A percentile compares a stretch with the other conserved stretches of the same genome.
These are phyloP conservation scores for Geranomyces michiganensis DNA, from an alignment of 192 early-diverging fungal species.

Conservation along the genomic window DNA sequence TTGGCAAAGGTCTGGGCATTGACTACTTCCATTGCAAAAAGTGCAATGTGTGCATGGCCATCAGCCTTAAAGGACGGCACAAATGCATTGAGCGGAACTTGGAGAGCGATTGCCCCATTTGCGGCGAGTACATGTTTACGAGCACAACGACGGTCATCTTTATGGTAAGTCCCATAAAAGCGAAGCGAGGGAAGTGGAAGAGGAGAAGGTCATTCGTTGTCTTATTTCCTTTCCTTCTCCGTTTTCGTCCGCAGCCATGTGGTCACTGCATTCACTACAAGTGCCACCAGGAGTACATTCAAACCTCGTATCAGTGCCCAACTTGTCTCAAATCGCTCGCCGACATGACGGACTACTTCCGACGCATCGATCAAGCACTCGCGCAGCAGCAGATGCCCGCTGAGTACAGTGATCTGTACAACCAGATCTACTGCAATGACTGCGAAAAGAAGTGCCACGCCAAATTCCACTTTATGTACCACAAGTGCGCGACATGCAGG, in stretches of 20 bases:
- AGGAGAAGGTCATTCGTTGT: background rate
- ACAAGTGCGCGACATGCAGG: conserved; percentile 83
- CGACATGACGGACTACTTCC: conserved; percentile 80
- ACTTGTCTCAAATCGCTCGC: conserved; percentile 90
- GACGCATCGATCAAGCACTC: conserved; percentile 79
- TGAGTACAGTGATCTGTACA: conserved; percentile 77
- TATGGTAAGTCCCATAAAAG: conserved; percentile 61
- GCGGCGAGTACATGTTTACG: conserved; percentile 93
- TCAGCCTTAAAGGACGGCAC: conserved; percentile 72
- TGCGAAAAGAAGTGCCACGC: conserved; percentile 83
- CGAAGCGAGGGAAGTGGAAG: background rate
- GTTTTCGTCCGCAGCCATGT: conserved; percentile 63
- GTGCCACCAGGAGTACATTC: conserved; percentile 81
- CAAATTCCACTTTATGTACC: conserved; percentile 94
- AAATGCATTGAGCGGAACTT: conserved; percentile 90
- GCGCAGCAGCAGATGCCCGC: conserved; percentile 83
- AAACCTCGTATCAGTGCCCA: conserved; percentile 93
- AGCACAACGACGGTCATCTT: conserved; percentile 79
- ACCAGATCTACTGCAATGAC: conserved; percentile 91
- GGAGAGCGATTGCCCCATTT: conserved; percentile 94
- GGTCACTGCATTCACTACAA: conserved; percentile 89
- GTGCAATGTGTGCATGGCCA: conserved; percentile 90
- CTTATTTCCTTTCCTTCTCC: background rate
- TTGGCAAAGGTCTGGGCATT: conserved; percentile 73
- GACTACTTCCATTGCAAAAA: conserved; percentile 92